A percentile compares a stretch with the other conserved stretches of the same genome.
These are phyloP conservation scores for Puccinellia tenuiflora DNA, from an alignment of 176 grass and related monocot species.

Conservation along the genomic window DNA sequence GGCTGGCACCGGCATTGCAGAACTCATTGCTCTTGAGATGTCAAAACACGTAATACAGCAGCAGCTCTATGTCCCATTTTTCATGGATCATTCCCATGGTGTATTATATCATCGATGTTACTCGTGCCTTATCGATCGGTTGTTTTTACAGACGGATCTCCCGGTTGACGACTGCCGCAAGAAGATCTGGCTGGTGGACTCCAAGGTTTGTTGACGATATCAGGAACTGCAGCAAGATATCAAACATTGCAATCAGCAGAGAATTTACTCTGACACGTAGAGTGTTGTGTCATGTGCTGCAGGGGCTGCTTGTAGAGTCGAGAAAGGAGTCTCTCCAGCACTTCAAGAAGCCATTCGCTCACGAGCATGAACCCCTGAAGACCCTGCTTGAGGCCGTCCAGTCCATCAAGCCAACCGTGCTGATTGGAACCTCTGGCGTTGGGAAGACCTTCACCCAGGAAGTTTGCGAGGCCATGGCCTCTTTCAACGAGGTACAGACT, in stretches of 20 bases:
- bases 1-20: conserved; percentile 96
- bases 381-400: conserved; percentile 82
- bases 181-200: conserved; percentile 98
- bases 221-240: background rate
- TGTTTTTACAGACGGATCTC: conserved; percentile 31
- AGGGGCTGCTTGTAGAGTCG: conserved; percentile 82
- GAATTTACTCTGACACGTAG: background rate
- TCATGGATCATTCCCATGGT: background rate
- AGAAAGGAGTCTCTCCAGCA: conserved; percentile 76
- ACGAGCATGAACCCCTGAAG: conserved; percentile 66
- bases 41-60: conserved; percentile 56
- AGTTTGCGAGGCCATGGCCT: conserved; percentile 77
- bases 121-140: background rate
- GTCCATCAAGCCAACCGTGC: conserved; percentile 80
- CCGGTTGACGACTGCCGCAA: conserved; percentile 77
- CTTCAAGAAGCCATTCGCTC: conserved; percentile 94
- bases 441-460: conserved; percentile 81
- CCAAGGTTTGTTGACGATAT: conserved; percentile 41
- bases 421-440: conserved; percentile 94
- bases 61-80: background rate
- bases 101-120: background rate
- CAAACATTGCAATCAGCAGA: background rate
- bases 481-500: conserved; percentile 57
- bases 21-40: conserved; percentile 95
- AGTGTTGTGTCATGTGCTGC: background rate